Evolutionary conservation across 2,329 filamentous ascomycete species (phyloP), one percentile per base, ranked within the genome.

Genomic region (Madurella mycetomatis): DNA sequence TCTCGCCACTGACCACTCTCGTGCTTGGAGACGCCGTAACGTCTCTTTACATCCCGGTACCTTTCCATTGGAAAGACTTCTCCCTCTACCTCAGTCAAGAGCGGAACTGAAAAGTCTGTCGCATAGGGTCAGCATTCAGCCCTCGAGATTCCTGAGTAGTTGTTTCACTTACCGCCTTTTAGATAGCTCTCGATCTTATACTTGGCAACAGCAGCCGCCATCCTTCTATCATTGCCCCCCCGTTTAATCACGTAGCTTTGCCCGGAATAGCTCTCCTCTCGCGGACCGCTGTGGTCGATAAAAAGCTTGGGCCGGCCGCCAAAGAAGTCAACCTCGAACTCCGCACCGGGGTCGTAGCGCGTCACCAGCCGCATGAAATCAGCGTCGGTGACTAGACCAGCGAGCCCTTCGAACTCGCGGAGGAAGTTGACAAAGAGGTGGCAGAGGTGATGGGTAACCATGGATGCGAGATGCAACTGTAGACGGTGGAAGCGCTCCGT

Each of bases 281-380:
- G 39, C 1, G 46, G 34, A 1, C 42, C 54, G 4, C 18, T 40
- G 15, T 43, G 43, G 41, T 60, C 58, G 25, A 59, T 48, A 42
- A 62, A 62, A 43, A 62, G 42, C 49, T 61, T 62, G 2, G 52
- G 53, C 8, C 59, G 40, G 15, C 60, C 60, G 17, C 60, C 60
- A 37, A 62, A 61, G 55, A 62, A 62, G 2, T 55, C 56, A 11
- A 54, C 42, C 53, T 62, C 58, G 18, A 59, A 61, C 50, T 60
- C 60, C 18, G 55, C 55, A 32, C 58, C 60, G 1, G 56, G 54
- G 45, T 62, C 60, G 34, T 60, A 58, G n/a, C 54, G 52, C 9
- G 46, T 50, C 5, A 58, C 60, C 15, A 62, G 49, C 18, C 57
- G 49, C 51, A 59, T 39, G 15, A 62, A 45, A 30, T 58, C 55